Evolutionary conservation across 2,329 filamentous ascomycete genomes (phyloP).

Genomic region (Aspergillus arachidicola): DNA sequence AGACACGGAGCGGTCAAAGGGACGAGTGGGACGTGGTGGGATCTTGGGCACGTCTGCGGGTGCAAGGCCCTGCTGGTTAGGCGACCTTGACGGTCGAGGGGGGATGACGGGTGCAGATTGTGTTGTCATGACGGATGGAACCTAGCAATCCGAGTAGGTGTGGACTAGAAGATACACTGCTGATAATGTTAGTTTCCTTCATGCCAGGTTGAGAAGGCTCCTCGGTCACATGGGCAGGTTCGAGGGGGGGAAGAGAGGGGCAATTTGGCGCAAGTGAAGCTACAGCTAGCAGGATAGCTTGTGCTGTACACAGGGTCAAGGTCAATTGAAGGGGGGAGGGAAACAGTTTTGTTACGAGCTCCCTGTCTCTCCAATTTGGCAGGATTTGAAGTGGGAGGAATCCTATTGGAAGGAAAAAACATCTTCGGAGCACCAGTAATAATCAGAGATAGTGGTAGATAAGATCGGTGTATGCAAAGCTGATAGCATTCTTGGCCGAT

Average conservation of each 20-base stretch:
- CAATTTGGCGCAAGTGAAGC: neutral
- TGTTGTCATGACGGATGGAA: conserved; percentile 38
- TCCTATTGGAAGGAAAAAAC: neutral
- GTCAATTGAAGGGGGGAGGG: neutral
- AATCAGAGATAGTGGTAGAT: conserved; percentile 7
- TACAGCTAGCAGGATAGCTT: neutral
- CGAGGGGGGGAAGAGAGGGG: neutral
- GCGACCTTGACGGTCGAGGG: conserved; percentile 62
- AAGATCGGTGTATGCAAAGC: conserved; percentile 11
- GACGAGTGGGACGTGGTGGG: conserved; percentile 74
- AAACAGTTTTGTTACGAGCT: neutral
- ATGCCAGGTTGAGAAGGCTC: neutral
- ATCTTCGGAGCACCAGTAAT: neutral
- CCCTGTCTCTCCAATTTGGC: neutral
- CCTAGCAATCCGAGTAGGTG: conserved; percentile 9
- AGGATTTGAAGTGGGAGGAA: neutral
- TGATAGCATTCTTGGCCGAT: conserved; percentile 7
- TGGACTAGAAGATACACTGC: conserved; percentile 7
- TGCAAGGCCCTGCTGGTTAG: conserved; percentile 47
- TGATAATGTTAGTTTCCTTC: neutral
- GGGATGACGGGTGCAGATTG: conserved; percentile 60
- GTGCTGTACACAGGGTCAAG: neutral
- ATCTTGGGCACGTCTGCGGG: conserved; percentile 66
- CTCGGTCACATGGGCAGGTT: neutral
- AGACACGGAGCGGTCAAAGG: conserved; percentile 72